phyloP scores from a whole-genome alignment of 305 asterid species.

The Fraxinus floribunda region DNA sequence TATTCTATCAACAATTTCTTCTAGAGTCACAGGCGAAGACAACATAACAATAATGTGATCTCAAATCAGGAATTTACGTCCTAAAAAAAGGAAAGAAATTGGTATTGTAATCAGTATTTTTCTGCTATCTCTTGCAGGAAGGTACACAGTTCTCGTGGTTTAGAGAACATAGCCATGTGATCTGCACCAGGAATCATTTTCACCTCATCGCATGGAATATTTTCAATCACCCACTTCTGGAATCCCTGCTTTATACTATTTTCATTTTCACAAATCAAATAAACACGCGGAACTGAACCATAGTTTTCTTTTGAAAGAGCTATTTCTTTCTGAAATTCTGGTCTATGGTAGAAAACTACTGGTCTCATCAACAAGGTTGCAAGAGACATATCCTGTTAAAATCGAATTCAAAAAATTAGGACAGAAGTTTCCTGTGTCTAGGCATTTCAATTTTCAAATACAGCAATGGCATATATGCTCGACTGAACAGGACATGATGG shows the following conservation, averaged over 20 bases:
- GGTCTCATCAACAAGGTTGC: slow-evolving; percentile 45
- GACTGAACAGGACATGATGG: too few relatives aligned
- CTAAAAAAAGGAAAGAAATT: not conserved
- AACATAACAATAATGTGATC: too few relatives aligned
- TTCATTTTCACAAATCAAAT: slow-evolving; percentile 34
- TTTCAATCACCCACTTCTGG: slow-evolving; percentile 38
- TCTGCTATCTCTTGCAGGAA: slow-evolving; percentile 17
- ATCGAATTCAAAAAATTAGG: too few relatives aligned
- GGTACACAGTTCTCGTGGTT: slow-evolving; percentile 27
- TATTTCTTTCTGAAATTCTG: not conserved
- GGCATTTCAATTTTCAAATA: too few relatives aligned
- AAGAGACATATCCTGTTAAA: slow-evolving; percentile 36
- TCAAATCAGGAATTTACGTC: not conserved
- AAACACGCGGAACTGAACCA: slow-evolving; percentile 39
- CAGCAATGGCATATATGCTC: too few relatives aligned
- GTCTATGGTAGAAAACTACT: not conserved
- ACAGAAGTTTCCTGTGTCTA: too few relatives aligned
- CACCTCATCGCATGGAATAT: slow-evolving; percentile 37
- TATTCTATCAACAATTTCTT: too few relatives aligned
- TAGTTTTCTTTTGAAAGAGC: slow-evolving; percentile 29
- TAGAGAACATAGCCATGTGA: slow-evolving; percentile 53
- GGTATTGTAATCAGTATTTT: not conserved
- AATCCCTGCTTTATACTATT: slow-evolving; percentile 14
- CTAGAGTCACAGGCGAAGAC: too few relatives aligned
- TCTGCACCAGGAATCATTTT: slow-evolving; percentile 34